These are phyloP conservation scores for Ettlia oleoabundans DNA, from an alignment of 139 green algal genomes.

Conservation along the genomic window DNA sequence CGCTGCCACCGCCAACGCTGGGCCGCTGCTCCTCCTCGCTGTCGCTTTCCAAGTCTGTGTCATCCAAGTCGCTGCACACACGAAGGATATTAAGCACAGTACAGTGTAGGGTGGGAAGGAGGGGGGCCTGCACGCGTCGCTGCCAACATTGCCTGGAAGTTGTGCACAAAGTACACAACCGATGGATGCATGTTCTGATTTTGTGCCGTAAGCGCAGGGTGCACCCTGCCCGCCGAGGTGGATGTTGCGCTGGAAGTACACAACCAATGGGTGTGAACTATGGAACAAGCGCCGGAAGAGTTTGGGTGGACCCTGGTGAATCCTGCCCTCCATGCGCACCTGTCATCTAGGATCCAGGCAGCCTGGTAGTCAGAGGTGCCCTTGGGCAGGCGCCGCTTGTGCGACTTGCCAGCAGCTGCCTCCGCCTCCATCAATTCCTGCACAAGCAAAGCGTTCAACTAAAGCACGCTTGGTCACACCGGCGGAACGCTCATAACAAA, in stretches of 20 bases:
- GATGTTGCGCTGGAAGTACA: not conserved
- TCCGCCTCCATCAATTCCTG: slow-evolving; percentile 51
- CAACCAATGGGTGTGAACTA: not conserved
- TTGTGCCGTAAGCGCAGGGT: too few species aligned
- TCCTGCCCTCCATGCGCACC: slow-evolving; percentile 3
- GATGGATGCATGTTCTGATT: too few species aligned
- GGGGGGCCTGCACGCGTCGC: too few species aligned
- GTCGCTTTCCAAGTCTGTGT: slow-evolving; percentile 37
- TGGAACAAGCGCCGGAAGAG: too few species aligned
- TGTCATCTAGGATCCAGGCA: slow-evolving; percentile 85
- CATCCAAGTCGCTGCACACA: slow-evolving; percentile 20
- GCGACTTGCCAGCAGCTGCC: slow-evolving; percentile 35
- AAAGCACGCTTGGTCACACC: not conserved
- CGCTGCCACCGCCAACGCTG: not conserved
- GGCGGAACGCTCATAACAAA: not conserved
- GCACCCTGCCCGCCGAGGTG: too few species aligned
- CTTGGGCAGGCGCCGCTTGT: slow-evolving; percentile 62
- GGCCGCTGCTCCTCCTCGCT: slow-evolving; percentile 41
- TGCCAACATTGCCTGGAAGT: too few species aligned
- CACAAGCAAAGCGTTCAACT: too few species aligned
- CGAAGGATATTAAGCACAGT: not conserved
- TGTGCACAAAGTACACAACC: too few species aligned
- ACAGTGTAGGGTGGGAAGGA: not conserved
- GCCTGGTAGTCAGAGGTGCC: slow-evolving; percentile 95
- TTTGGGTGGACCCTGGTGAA: too few species aligned